Evolutionary conservation across 2,329 filamentous ascomycete genomes (phyloP), one percentile per base, ranked within the genome.

Genomic region (Penicillium sp.): DNA sequence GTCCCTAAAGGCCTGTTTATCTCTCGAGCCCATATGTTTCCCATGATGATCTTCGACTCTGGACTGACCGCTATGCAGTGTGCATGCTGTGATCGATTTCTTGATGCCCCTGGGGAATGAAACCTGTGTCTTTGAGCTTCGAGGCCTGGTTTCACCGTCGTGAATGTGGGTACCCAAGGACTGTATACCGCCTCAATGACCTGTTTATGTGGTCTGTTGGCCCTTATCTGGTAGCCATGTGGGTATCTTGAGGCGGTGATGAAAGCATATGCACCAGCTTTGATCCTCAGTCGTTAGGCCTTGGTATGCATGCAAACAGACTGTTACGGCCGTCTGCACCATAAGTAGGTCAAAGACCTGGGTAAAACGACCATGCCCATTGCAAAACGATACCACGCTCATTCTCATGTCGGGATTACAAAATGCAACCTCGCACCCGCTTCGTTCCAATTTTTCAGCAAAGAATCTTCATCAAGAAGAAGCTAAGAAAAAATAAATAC

Each of bases 71-170:
- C 42, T 39, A 61, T 65, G 59, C 59, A 56, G 58, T 61, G 54
- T 57, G 31, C 51, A 62, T 58, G 53, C 33, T 62, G 53, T 57
- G 51, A 59, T 60, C 21, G 52, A 48, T 50, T 29, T 37, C 37
- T 59, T 58, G 33, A 59, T 46, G 9, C 50, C 57, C 52, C 55
- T 60, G 54, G 43, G 11, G 39, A 42, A 50, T 29, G 33, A 42
- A 50, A 50, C 33, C 14, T 50, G 54, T 64, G 59, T 61, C 58
- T 63, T 60, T 60, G 26, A 58, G 53, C 54, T 66, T 73, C 71
- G 71, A 74, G 70, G 67, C 60, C 62, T 68, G 59, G 59, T 72
- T 69, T 66, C 68, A 73, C 69, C 62, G 46, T 57, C 42, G 53
- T 55, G 59, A 57, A 65, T 71, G 68, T 66, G 64, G 63, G 60